Percentiles rank a stretch among this genome's conserved stretches.
Evolutionary conservation across 306 rosid species (phyloP).

Genomic region (Myrica gale): DNA sequence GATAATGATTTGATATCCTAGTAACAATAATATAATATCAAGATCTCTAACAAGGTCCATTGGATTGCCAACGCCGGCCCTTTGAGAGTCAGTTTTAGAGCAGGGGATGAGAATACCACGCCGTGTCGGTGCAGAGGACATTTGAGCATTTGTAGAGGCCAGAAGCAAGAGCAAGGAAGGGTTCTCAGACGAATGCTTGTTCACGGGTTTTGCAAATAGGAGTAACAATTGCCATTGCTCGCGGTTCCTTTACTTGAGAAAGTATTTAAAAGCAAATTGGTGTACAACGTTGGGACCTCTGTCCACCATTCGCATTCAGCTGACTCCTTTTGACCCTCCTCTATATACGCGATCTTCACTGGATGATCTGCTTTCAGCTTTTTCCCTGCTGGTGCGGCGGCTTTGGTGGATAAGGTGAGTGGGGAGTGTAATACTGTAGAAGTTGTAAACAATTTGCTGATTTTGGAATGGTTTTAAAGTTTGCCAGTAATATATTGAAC

Average conservation of each 20-base stretch:
- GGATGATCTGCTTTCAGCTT: neutral
- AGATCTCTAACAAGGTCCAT: too few relatives aligned
- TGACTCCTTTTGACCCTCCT: too few relatives aligned
- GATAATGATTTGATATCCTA: too few relatives aligned
- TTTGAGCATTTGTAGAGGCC: neutral
- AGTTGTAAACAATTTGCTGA: too few relatives aligned
- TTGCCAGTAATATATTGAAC: too few relatives aligned
- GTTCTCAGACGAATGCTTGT: neutral
- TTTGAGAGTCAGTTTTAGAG: neutral
- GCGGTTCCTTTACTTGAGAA: neutral
- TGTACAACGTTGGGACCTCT: too few relatives aligned
- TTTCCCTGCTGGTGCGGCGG: neutral
- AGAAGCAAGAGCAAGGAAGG: neutral
- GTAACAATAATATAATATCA: too few relatives aligned
- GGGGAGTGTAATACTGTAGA: neutral
- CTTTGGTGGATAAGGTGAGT: neutral
- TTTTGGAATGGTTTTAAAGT: too few relatives aligned
- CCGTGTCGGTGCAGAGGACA: too few relatives aligned
- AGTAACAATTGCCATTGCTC: neutral
- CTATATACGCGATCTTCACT: neutral
- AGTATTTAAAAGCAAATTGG: neutral
- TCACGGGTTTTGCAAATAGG: neutral
- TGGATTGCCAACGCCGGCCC: neutral
- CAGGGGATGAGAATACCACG: neutral
- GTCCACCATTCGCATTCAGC: too few relatives aligned